These are phyloP conservation scores for Mariannaea elegans DNA, from an alignment of 2,329 filamentous ascomycete genomes.

Conservation along the genomic window DNA sequence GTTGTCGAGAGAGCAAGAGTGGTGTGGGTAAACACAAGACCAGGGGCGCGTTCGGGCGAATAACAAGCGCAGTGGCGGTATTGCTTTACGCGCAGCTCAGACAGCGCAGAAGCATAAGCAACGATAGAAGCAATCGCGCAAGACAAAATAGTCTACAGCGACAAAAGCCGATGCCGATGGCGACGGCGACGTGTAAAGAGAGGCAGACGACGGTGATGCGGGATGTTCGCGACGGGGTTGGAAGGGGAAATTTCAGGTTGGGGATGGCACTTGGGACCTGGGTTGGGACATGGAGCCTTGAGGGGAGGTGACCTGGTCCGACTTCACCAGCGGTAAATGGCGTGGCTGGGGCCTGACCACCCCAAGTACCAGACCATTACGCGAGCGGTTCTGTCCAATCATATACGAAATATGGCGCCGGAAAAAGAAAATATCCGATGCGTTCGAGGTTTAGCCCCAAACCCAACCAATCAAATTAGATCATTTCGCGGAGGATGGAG, in stretches of 20 bases:
- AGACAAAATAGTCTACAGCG: slow-evolving; percentile 35
- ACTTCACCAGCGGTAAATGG: slow-evolving; percentile 46
- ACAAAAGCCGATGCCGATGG: slow-evolving; percentile 33
- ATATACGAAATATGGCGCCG: not conserved
- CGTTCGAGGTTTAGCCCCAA: slow-evolving; percentile 1
- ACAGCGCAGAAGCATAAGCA: slow-evolving; percentile 43
- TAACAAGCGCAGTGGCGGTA: slow-evolving; percentile 46
- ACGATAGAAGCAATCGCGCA: slow-evolving; percentile 33
- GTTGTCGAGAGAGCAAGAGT: slow-evolving; percentile 30
- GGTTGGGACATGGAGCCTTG: slow-evolving; percentile 38
- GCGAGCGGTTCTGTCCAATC: slow-evolving; percentile 2
- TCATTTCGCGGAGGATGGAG: not conserved
- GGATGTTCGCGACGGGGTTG: slow-evolving; percentile 39
- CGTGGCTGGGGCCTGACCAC: slow-evolving; percentile 48
- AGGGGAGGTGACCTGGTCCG: slow-evolving; percentile 36
- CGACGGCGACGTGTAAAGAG: slow-evolving; percentile 36
- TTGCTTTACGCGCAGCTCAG: slow-evolving; percentile 43
- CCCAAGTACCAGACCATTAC: slow-evolving; percentile 10
- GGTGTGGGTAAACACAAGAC: slow-evolving; percentile 44
- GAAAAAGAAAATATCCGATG: slow-evolving; percentile 17
- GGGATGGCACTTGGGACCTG: slow-evolving; percentile 31
- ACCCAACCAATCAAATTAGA: slow-evolving; percentile 4
- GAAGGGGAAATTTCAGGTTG: slow-evolving; percentile 33
- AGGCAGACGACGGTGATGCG: slow-evolving; percentile 32
- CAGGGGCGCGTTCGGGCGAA: slow-evolving; percentile 43